These are phyloP conservation scores for Rhodosporidiobolus sp. DNA, from an alignment of 768 basidiomycete species.

Conservation along the genomic window DNA sequence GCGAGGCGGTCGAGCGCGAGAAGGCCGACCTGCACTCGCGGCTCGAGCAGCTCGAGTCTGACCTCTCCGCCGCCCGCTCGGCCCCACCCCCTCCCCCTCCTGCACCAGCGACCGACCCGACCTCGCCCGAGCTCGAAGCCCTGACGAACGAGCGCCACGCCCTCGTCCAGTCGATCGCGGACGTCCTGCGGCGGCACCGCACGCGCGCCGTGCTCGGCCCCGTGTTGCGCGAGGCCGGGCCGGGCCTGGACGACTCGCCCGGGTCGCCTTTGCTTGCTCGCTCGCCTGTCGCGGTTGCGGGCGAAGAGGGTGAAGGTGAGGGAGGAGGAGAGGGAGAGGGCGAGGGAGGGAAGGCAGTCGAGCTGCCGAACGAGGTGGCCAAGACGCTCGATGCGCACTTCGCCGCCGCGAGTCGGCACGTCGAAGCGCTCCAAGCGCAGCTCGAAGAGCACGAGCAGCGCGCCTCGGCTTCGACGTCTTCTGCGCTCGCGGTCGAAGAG, in stretches of 20 bases:
- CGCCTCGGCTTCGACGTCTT: too few relatives aligned
- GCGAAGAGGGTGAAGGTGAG: too few relatives aligned
- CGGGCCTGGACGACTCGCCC: conserved; percentile 26
- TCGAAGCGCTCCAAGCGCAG: conserved; percentile 42
- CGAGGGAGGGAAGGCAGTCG: too few relatives aligned
- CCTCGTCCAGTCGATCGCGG: conserved; percentile 20
- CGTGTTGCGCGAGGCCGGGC: conserved; percentile 15
- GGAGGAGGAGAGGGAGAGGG: too few relatives aligned
- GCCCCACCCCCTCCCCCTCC: not conserved
- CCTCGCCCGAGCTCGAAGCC: not conserved
- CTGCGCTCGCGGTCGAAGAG: not conserved
- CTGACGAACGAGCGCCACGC: conserved; percentile 2
- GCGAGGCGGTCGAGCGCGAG: not conserved
- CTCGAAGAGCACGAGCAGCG: not conserved
- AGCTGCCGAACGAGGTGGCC: conserved; percentile 25
- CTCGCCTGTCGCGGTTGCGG: too few relatives aligned
- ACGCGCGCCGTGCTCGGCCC: conserved; percentile 22
- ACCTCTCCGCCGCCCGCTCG: too few relatives aligned
- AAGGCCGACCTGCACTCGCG: not conserved
- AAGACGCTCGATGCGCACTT: conserved; percentile 35
- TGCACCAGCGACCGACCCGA: not conserved
- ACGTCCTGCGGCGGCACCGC: conserved; percentile 37
- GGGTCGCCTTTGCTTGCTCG: not conserved
- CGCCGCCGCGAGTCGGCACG: conserved; percentile 51
- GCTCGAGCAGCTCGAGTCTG: too few relatives aligned